These are phyloP conservation scores for Triglochin maritima DNA, from an alignment of 106 monocot species.

Conservation along the genomic window DNA sequence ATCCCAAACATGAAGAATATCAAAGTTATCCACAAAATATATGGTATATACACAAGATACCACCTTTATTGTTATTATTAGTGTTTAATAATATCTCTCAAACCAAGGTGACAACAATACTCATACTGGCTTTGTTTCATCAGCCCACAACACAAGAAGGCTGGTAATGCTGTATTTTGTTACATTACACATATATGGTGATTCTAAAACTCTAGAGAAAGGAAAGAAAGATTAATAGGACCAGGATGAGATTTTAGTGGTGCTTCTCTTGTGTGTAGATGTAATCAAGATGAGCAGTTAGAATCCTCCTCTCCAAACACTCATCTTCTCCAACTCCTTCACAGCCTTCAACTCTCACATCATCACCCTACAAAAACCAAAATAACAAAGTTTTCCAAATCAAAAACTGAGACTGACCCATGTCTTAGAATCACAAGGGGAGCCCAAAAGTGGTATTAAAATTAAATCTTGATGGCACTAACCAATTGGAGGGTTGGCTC, in stretches of 20 bases:
- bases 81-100: too few relatives aligned
- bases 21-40: too few relatives aligned
- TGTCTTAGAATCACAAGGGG: not conserved
- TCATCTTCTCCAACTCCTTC: slow-evolving; percentile 3
- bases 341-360: not conserved
- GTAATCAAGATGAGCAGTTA: slow-evolving; percentile 8
- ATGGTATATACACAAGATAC: too few relatives aligned
- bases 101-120: too few relatives aligned
- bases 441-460: not conserved
- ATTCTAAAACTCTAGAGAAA: too few relatives aligned
- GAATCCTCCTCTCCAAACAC: slow-evolving; percentile 9
- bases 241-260: not conserved
- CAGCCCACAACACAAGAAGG: too few relatives aligned
- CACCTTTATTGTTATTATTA: too few relatives aligned
- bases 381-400: not conserved
- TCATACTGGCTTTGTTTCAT: too few relatives aligned
- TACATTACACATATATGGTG: too few relatives aligned
- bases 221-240: too few relatives aligned
- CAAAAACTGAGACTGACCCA: not conserved
- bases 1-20: too few relatives aligned
- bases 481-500: not conserved
- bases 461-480: not conserved
- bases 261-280: slow-evolving; percentile 2
- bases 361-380: not conserved
- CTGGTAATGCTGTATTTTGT: too few relatives aligned